Base-by-base conservation (phyloP, 1,284 basidiomycete species). In the Moniliella sp. region DNA sequence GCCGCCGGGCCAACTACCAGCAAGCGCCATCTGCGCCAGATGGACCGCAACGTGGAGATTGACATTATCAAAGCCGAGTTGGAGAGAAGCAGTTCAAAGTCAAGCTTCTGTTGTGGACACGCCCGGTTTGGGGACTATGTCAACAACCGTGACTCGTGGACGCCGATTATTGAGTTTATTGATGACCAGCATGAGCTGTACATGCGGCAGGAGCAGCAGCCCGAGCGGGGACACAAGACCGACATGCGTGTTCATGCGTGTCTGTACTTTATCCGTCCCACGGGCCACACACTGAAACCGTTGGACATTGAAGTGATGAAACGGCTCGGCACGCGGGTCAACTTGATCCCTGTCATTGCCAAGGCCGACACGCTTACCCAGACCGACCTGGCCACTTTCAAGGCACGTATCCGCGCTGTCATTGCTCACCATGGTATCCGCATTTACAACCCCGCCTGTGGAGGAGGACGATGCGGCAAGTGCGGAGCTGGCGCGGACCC, bases 291-390 rank as follows among this genome's bases (percentile, higher is more conserved):
- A 75, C 67, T 97, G 48, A 94, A 94, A 66, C 88, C 91, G 25
- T 72, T 99, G 33, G 88, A 99, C 58, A 88, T 99, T 50, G 88
- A 94, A 66, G 86, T 86, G 59, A 94, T 94, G 86, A 93, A 91
- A 70, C 76, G 82, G 39, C 73, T 94, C 18, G 83, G 84, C 13
- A 83, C 82, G 27, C 75, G 84, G 41, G 84, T 91, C 62, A 93
- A 94, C 66, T 71, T 94, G 40, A 91, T 94, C 54, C 86, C 86
- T n/a, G 83, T 94, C 50, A 69, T 94, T 40, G 83, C 84, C 41
- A 93, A 91, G 67, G 83, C 86, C 17, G 86, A 94, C 58, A 93
- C 86, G 1, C 70, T 99, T 46, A 91, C 84, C 1, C 84, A 86
- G 50, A 76, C 77, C 43, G 91, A 94, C 63, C 68, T 97, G 9